A percentile compares a stretch with the other conserved stretches of the same genome.
Evolutionary conservation across 83 land plant genomes (phyloP).

Genomic region (Diphasiastrum complanatum): DNA sequence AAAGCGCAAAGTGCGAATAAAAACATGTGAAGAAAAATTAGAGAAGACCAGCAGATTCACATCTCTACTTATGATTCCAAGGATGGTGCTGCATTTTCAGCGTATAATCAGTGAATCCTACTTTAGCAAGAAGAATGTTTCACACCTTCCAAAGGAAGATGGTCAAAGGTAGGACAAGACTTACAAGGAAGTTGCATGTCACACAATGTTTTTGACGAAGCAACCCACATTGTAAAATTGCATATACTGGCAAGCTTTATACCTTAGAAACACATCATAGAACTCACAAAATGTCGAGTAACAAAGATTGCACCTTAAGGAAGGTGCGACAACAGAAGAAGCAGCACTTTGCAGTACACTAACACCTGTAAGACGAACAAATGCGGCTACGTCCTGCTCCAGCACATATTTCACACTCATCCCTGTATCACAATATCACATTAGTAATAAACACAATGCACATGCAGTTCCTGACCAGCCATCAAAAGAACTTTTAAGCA

Average conservation of each 20-base stretch:
- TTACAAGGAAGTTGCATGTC: too few species aligned
- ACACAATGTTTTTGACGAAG: too few species aligned
- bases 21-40: too few species aligned
- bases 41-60: too few species aligned
- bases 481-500: too few species aligned
- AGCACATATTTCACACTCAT: conserved; percentile 88
- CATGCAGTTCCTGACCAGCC: not conserved
- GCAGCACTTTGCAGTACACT: conserved; percentile 98
- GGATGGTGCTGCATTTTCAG: not conserved
- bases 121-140: not conserved
- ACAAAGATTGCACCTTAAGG: conserved; percentile 93
- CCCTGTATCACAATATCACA: conserved; percentile 60
- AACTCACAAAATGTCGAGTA: not conserved
- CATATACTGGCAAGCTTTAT: too few species aligned
- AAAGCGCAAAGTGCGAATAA: too few species aligned
- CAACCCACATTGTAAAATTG: too few species aligned
- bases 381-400: conserved; percentile 89
- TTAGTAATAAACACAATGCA: not conserved
- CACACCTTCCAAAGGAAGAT: not conserved
- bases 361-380: conserved; percentile 72
- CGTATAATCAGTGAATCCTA: not conserved
- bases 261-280: too few species aligned
- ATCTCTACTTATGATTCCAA: too few species aligned
- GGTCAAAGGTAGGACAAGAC: too few species aligned
- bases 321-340: conserved; percentile 82